Evolutionary conservation across 202 grass and related monocot genomes (phyloP).

Genomic region (Zoysia matrella): DNA sequence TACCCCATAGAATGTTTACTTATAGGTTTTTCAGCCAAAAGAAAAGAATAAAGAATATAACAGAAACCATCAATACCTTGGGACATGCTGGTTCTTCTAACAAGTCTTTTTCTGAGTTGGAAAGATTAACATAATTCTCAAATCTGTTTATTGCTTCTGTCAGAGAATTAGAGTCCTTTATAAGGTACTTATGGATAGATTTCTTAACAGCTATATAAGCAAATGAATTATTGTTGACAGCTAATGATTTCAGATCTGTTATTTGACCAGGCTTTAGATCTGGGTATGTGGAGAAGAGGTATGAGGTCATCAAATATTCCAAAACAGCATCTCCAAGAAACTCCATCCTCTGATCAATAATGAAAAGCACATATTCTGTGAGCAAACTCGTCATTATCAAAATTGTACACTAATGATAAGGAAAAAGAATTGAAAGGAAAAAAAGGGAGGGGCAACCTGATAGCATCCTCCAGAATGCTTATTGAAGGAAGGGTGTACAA

Average conservation of each 20-base stretch:
- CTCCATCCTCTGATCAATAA: slow-evolving; percentile 83
- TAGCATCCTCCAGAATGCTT: slow-evolving; percentile 91
- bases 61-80: slow-evolving; percentile 63
- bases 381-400: slow-evolving; percentile 33
- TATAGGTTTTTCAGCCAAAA: neutral
- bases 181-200: slow-evolving; percentile 79
- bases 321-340: slow-evolving; percentile 97
- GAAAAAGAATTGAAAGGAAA: neutral
- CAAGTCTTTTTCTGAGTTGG: slow-evolving; percentile 70
- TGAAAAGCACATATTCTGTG: slow-evolving; percentile 37
- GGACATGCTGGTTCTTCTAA: slow-evolving; percentile 88
- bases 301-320: slow-evolving; percentile 95
- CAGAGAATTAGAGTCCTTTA: slow-evolving; percentile 80
- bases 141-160: slow-evolving; percentile 59
- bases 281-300: slow-evolving; percentile 85
- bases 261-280: slow-evolving; percentile 92
- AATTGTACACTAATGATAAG: slow-evolving; percentile 21
- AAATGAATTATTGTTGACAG: slow-evolving; percentile 76
- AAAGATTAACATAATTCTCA: slow-evolving; percentile 74
- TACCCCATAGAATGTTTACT: slow-evolving; percentile 8
- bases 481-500: slow-evolving; percentile 84
- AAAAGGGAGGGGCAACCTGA: slow-evolving; percentile 58
- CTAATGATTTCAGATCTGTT: slow-evolving; percentile 87
- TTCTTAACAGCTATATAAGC: slow-evolving; percentile 67
- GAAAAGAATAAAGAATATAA: slow-evolving; percentile 4